A percentile compares a stretch with the other conserved stretches of the same genome.
Evolutionary conservation across 768 basidiomycete species (phyloP).

Genomic region (Suillus variegatus): DNA sequence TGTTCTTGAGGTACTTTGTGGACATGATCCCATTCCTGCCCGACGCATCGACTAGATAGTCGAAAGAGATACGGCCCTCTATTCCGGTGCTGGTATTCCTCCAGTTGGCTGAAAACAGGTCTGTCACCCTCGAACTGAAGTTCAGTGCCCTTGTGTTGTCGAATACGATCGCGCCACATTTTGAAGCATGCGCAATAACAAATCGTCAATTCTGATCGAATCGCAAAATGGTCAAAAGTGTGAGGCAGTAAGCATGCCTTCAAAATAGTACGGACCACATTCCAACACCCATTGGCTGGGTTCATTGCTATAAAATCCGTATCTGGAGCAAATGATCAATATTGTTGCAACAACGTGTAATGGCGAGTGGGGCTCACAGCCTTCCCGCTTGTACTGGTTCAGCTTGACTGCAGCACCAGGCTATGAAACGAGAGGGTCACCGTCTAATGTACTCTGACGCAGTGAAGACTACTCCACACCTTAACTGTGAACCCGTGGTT

Average conservation of each 20-base stretch:
- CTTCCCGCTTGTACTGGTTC: conserved; percentile 65
- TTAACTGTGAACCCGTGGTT: conserved; percentile 53
- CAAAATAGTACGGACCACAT: conserved; percentile 48
- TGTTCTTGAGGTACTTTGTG: conserved; percentile 36
- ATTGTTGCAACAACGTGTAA: not conserved
- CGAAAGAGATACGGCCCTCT: conserved; percentile 31
- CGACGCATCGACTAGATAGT: conserved; percentile 38
- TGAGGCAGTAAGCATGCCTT: not conserved
- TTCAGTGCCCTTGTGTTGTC: conserved; percentile 51
- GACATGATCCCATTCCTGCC: conserved; percentile 39
- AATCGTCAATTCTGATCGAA: conserved; percentile 64
- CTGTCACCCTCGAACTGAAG: conserved; percentile 26
- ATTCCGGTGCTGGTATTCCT: conserved; percentile 21
- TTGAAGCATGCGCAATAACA: conserved; percentile 58
- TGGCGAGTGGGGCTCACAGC: conserved; percentile 43
- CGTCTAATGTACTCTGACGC: not conserved
- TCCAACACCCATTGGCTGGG: conserved; percentile 57
- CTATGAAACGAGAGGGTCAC: conserved; percentile 26
- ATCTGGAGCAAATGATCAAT: conserved; percentile 34
- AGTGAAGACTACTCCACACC: conserved; percentile 24
- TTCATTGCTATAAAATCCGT: conserved; percentile 62
- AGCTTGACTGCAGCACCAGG: conserved; percentile 66
- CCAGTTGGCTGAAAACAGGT: conserved; percentile 30
- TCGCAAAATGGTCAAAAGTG: conserved; percentile 18
- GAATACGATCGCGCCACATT: conserved; percentile 52